phyloP scores from a whole-genome alignment of 805 yeast genomes.

The Saccharomycopsis fibuligera region DNA sequence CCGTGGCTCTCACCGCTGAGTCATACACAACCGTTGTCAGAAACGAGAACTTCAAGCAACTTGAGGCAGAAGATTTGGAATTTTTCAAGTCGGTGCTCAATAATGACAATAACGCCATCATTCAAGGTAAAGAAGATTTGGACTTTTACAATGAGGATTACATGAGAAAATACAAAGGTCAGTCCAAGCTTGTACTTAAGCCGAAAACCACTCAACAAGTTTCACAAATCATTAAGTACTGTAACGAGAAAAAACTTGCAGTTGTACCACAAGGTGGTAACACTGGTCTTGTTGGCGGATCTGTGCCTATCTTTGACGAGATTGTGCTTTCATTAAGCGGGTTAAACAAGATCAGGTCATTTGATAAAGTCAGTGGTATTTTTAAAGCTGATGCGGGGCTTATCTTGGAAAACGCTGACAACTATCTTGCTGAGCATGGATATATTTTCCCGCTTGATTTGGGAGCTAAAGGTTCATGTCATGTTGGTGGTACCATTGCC shows the following conservation, averaged over 20 bases:
- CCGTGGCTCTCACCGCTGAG: constrained; percentile 58
- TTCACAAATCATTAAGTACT: constrained; percentile 66
- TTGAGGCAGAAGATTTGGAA: constrained; percentile 51
- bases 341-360: constrained; percentile 73
- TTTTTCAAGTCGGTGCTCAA: constrained; percentile 57
- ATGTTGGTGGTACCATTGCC: constrained; percentile 90
- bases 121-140: constrained; percentile 57
- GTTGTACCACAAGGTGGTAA: constrained; percentile 97
- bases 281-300: constrained; percentile 94
- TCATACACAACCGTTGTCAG: constrained; percentile 57
- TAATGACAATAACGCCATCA: constrained; percentile 35
- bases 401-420: constrained; percentile 79
- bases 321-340: constrained; percentile 63
- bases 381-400: constrained; percentile 88
- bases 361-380: constrained; percentile 78
- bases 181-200: constrained; percentile 69
- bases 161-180: constrained; percentile 93
- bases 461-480: constrained; percentile 97
- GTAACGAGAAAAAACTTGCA: constrained; percentile 71
- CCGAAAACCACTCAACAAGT: constrained; percentile 80
- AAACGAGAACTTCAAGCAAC: constrained; percentile 41
- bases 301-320: constrained; percentile 89
- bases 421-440: constrained; percentile 68
- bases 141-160: constrained; percentile 79
- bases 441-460: constrained; percentile 88